Evolutionary conservation across 768 basidiomycete genomes (phyloP).

Genomic region (Suillus americanus): DNA sequence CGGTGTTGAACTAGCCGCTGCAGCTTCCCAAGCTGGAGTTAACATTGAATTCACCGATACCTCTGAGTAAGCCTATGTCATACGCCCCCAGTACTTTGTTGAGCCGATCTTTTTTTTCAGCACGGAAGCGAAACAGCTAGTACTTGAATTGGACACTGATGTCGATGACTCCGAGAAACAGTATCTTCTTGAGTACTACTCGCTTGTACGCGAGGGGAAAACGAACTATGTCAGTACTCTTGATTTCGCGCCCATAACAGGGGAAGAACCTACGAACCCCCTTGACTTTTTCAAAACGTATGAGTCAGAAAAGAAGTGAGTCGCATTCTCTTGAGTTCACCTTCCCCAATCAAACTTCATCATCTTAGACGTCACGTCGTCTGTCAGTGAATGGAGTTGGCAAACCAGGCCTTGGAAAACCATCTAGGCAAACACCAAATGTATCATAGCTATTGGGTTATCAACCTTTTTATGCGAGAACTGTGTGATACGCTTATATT

Average conservation of each 20-base stretch:
- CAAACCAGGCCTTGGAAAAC: not conserved
- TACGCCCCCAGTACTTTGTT: not conserved
- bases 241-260: not conserved
- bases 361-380: not conserved
- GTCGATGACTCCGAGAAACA: conserved; percentile 25
- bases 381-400: not conserved
- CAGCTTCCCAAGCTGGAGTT: conserved; percentile 20
- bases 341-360: not conserved
- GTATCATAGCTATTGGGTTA: not conserved
- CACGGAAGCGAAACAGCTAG: conserved; percentile 18
- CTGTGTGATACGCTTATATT: not conserved
- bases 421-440: not conserved
- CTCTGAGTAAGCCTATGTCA: conserved; percentile 14
- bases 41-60: conserved; percentile 27
- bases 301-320: not conserved
- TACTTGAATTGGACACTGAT: conserved; percentile 14
- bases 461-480: not conserved
- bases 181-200: conserved; percentile 32
- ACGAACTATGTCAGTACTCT: conserved; percentile 20
- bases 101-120: not conserved
- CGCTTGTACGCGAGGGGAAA: conserved; percentile 34
- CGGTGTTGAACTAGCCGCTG: conserved; percentile 26
- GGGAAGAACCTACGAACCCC: not conserved
- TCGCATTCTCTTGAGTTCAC: not conserved
- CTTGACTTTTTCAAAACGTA: not conserved